Base-by-base conservation (phyloP, 306 rosid genomes). In the Acacia melanoxylon region DNA sequence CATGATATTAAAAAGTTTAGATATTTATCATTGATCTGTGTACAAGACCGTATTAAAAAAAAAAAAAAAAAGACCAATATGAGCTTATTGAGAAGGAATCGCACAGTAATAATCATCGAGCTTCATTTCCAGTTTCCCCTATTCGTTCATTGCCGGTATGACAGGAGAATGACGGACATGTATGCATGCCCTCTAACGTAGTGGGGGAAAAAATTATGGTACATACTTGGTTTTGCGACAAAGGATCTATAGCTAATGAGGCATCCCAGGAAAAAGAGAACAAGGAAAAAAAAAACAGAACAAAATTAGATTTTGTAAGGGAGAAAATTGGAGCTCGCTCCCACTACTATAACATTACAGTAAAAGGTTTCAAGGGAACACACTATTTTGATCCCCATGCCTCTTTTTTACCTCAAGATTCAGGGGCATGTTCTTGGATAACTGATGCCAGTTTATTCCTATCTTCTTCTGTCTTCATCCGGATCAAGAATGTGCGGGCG, bases 351-450 rank as follows among this genome's bases (percentile, higher is more conserved):
- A 72, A 22, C 27, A 63, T 67, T 72, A 86, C 92, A 78, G 63
- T 65, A 62, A 61, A 82, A 54, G 67, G 75, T 80, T 73, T 77
- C 81, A 74, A 42, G 83, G 75, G 29, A 78, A 79, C 65, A 74
- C 67, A 85, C 76, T 51, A 80, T 79, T 76, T 54, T 52, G 24
- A 25, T 14, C 49, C 56, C 52, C 74, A 33, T 2, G 41, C 73
- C 68, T 68, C 68, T n/a, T 16, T 20, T 37, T 72, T 35, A 69
- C 37, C 72, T 92, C 88, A 92, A 42, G 94, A 85, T 35, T 84
- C 83, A 2, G 99, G 99, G 49, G 99, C 93, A 84, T 88, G 91
- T 69, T 93, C 97, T 93, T 91, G 92, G 86, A 96, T 93, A 15
- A 91, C 93, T 45, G 93, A 82, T 25, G 94, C 91, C 75, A 96